Evolutionary conservation across 2,329 filamentous ascomycete species (phyloP).

Genomic region (Fusarium verticillioides): DNA sequence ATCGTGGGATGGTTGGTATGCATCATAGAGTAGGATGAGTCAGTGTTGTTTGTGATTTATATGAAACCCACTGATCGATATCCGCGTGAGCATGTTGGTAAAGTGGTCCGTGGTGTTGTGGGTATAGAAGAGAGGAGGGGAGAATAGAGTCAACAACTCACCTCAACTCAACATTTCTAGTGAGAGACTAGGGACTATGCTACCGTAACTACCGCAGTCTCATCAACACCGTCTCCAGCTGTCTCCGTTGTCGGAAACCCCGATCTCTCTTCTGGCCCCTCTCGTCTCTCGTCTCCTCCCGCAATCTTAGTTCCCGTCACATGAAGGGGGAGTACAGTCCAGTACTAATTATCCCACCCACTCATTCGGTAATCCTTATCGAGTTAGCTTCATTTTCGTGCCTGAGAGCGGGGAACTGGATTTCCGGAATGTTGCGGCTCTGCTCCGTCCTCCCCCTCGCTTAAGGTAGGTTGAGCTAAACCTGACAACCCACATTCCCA

Average conservation of each 20-base stretch:
- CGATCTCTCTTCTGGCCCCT: neutral
- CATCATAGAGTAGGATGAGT: neutral
- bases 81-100: neutral
- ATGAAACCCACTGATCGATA: neutral
- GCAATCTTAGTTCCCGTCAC: constrained; percentile 25
- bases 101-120: constrained; percentile 13
- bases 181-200: neutral
- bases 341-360: neutral
- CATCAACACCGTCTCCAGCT: neutral
- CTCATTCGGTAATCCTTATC: constrained; percentile 6
- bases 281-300: neutral
- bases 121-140: neutral
- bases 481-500: constrained; percentile 1
- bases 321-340: neutral
- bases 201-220: neutral
- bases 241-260: constrained; percentile 19
- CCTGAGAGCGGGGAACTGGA: constrained; percentile 21
- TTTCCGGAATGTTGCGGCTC: constrained; percentile 8
- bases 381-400: neutral
- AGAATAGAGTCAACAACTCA: constrained; percentile 7
- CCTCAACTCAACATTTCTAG: neutral
- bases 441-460: constrained; percentile 9
- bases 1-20: neutral
- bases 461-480: constrained; percentile 1
- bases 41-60: neutral